Percentiles rank a stretch among this genome's conserved stretches.
These are phyloP conservation scores for Penicillium sp. DNA, from an alignment of 2,329 filamentous ascomycete species.

Conservation along the genomic window DNA sequence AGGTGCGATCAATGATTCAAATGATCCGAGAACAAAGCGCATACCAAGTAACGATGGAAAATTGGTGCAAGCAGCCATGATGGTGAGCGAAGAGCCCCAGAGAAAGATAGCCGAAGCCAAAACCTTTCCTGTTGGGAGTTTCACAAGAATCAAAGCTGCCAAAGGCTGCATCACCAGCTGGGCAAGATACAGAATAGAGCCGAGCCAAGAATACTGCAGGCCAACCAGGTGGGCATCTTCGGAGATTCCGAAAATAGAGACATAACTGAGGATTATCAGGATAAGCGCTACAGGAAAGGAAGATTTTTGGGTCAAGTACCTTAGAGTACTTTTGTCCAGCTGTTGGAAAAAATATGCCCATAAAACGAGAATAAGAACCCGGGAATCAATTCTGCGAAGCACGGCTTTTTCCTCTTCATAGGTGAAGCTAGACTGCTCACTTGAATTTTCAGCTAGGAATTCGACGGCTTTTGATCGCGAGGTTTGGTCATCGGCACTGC, in stretches of 20 bases:
- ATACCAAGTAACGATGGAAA: constrained; percentile 51
- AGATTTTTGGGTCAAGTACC: background rate
- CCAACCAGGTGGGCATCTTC: constrained; percentile 52
- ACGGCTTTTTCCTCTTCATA: constrained; percentile 52
- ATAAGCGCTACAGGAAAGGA: background rate
- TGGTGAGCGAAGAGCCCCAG: constrained; percentile 55
- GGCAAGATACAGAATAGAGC: constrained; percentile 63
- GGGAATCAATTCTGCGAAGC: constrained; percentile 48
- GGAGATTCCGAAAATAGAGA: constrained; percentile 43
- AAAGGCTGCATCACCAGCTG: constrained; percentile 61
- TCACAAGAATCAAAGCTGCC: constrained; percentile 49
- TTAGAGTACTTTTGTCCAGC: constrained; percentile 48
- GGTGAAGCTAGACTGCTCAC: constrained; percentile 37
- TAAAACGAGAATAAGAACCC: constrained; percentile 55
- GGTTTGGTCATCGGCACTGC: background rate
- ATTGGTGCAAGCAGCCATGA: constrained; percentile 55
- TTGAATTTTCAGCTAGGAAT: background rate
- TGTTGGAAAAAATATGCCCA: constrained; percentile 62
- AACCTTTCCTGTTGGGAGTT: constrained; percentile 56
- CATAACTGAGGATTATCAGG: constrained; percentile 7
- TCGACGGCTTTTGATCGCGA: constrained; percentile 4
- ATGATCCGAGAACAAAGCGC: constrained; percentile 48
- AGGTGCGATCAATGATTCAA: constrained; percentile 43
- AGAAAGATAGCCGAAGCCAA: constrained; percentile 54
- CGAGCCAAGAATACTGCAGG: constrained; percentile 60